Evolutionary conservation across 768 basidiomycete genomes (phyloP), one percentile per base, ranked within the genome.

Genomic region (Leccinum subgranulosum): DNA sequence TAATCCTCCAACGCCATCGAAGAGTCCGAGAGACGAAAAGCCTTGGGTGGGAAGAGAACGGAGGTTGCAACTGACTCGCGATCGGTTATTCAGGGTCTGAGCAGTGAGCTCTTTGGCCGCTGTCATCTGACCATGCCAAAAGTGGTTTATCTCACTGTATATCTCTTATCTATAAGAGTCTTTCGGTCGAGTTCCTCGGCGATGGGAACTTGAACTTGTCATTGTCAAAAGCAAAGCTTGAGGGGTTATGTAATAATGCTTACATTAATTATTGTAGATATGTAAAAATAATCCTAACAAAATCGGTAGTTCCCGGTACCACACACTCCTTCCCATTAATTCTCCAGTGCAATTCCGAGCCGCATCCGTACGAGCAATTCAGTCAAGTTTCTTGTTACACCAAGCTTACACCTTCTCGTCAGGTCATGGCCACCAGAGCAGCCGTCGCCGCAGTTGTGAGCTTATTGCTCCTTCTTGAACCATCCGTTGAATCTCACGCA

Each of bases 341-440:
- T 51, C 54, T 50, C 54, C 39, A 57, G 58, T 53, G 47, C 59
- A 49, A 48, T 59, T 60, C 60, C 61, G 53, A 60, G 41, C 53
- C 60, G 51, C 45, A 53, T 59, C 53, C 27, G 69, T 66, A 60
- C 62, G 53, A 55, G 25, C 21, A 6, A 41, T 51, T 15, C 51
- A 39, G 56, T 55, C 50, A 6, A 14, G 31, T 57, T 45, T 45
- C 48, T 51, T 51, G 36, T 21, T 58, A 33, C 39, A 31, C 46
- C 8, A 2, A 43, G 7, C 50, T 54, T 25, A 59, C 19, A 33
- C 3, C 46, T 36, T 53, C 17, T 46, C n/a, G 12, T 57, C 51
- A 71, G 73, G 59, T 60, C 65, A 87, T 88, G 87, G 85, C 87
- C 61, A 80, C 85, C 71, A 88, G 85, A 83, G 82, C 81, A 80